These are phyloP conservation scores for Leptographium procerum DNA, from an alignment of 2,329 filamentous ascomycete genomes.

Conservation along the genomic window DNA sequence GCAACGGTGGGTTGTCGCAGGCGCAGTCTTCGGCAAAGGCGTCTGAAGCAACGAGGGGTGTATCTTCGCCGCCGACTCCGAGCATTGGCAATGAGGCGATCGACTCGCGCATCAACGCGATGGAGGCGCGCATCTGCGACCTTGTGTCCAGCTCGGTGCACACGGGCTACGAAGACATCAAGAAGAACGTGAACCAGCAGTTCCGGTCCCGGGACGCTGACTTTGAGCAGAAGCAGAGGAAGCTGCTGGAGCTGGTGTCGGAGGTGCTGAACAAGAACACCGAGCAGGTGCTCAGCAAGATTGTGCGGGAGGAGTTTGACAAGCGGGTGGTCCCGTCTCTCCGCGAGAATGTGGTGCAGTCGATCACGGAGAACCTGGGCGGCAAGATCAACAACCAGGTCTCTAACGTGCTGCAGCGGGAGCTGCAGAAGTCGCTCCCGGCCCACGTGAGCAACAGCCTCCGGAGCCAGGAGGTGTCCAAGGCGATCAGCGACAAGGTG, in stretches of 20 bases:
- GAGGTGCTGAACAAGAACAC: conserved; percentile 52
- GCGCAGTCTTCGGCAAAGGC: neutral
- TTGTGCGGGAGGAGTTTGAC: conserved; percentile 67
- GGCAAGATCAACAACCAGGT: conserved; percentile 56
- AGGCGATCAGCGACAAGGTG: conserved; percentile 61
- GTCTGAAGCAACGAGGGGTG: neutral
- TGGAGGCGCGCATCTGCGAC: conserved; percentile 39
- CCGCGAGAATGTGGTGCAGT: conserved; percentile 52
- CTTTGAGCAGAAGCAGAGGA: conserved; percentile 41
- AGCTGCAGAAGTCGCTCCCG: conserved; percentile 62
- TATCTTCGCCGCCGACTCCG: neutral
- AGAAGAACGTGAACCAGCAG: conserved; percentile 48
- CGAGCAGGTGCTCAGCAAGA: conserved; percentile 61
- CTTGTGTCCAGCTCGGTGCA: conserved; percentile 39
- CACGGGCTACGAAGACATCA: conserved; percentile 34
- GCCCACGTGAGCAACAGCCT: conserved; percentile 54
- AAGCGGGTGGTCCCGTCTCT: conserved; percentile 66
- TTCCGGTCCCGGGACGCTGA: conserved; percentile 37
- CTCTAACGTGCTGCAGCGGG: conserved; percentile 55
- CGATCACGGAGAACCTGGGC: conserved; percentile 61
- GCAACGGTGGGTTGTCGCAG: neutral
- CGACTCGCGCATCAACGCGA: conserved; percentile 40
- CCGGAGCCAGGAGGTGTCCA: conserved; percentile 62
- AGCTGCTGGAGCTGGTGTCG: conserved; percentile 46
- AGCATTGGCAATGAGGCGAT: conserved; percentile 28